Percentiles rank a stretch among this genome's conserved stretches.
These are phyloP conservation scores for Lipomyces mesembrius DNA, from an alignment of 805 yeast species.

Conservation along the genomic window DNA sequence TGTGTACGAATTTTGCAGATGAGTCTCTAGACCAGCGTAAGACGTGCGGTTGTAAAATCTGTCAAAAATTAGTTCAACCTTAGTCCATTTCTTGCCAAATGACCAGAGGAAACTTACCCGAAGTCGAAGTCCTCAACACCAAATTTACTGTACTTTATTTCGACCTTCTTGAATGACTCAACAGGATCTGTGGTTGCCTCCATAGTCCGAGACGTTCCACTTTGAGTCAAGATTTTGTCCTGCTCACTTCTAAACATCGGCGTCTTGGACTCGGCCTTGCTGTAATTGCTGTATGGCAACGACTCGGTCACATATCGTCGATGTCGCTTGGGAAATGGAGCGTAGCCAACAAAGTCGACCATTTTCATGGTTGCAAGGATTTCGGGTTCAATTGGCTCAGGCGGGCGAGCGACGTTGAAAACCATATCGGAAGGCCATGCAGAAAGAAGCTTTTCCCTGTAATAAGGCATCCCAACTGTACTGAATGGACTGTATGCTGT, in stretches of 20 bases:
- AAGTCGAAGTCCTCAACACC: slow-evolving; percentile 96
- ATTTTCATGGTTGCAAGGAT: slow-evolving; percentile 49
- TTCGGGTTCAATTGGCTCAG: slow-evolving; percentile 57
- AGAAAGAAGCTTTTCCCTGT: slow-evolving; percentile 73
- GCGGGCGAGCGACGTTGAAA: slow-evolving; percentile 67
- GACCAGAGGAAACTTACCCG: slow-evolving; percentile 43
- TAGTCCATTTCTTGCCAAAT: not conserved
- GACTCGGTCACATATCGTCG: slow-evolving; percentile 46
- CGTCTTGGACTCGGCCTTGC: slow-evolving; percentile 25
- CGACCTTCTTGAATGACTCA: slow-evolving; percentile 62
- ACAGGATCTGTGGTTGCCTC: slow-evolving; percentile 27
- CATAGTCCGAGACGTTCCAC: slow-evolving; percentile 16
- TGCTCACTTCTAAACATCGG: slow-evolving; percentile 39
- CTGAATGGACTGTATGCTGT: slow-evolving; percentile 57
- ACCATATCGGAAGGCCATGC: slow-evolving; percentile 73
- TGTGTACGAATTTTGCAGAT: slow-evolving; percentile 74
- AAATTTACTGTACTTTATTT: slow-evolving; percentile 81
- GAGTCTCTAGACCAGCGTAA: slow-evolving; percentile 87
- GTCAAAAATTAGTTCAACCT: not conserved
- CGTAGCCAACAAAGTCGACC: slow-evolving; percentile 49
- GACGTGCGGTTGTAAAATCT: slow-evolving; percentile 70
- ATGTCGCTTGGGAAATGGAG: slow-evolving; percentile 56
- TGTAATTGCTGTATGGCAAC: slow-evolving; percentile 9
- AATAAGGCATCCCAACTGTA: slow-evolving; percentile 83
- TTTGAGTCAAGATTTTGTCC: slow-evolving; percentile 25